Conservation (phyloP, 805 yeast genomes). For the Candida qinlingensis region DNA sequence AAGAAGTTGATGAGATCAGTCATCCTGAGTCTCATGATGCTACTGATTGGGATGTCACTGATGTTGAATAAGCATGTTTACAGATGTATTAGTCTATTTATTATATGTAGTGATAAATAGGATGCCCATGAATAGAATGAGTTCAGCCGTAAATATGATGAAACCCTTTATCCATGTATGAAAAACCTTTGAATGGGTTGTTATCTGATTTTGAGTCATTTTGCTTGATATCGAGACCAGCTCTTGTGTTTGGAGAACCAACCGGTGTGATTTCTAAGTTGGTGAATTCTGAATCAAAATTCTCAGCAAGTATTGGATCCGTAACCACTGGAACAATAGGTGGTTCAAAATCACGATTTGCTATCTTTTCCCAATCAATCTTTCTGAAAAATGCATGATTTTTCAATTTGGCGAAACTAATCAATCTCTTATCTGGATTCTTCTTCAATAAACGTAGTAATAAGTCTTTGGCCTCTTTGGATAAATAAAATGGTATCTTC, state of each 20-base stretch:
- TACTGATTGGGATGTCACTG: constrained; percentile 57
- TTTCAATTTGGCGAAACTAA: constrained; percentile 52
- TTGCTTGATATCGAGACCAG: constrained; percentile 10
- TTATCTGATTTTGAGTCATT: too few species aligned
- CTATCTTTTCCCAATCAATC: constrained; percentile 61
- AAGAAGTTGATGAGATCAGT: constrained; percentile 37
- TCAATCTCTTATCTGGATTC: constrained; percentile 59
- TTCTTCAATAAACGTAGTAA: constrained; percentile 60
- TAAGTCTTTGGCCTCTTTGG: constrained; percentile 76
- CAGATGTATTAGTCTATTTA: neutral
- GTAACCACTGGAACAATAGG: constrained; percentile 83
- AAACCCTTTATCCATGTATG: constrained; percentile 32
- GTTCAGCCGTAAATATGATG: constrained; percentile 17
- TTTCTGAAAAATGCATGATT: constrained; percentile 73
- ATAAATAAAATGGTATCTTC: constrained; percentile 67
- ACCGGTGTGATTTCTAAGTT: constrained; percentile 44
- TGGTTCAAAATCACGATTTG: constrained; percentile 44
- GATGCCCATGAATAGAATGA: too few species aligned
- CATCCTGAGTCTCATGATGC: constrained; percentile 62
- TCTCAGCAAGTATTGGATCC: constrained; percentile 78
- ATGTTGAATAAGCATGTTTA: constrained; percentile 1
- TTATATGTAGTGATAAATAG: neutral
- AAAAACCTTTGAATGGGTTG: constrained; percentile 39
- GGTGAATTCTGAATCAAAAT: constrained; percentile 78
- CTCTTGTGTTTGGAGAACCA: constrained; percentile 15